These are phyloP conservation scores for Pneumocystis murina DNA, from an alignment of 1,139 yeast species.

Conservation along the genomic window DNA sequence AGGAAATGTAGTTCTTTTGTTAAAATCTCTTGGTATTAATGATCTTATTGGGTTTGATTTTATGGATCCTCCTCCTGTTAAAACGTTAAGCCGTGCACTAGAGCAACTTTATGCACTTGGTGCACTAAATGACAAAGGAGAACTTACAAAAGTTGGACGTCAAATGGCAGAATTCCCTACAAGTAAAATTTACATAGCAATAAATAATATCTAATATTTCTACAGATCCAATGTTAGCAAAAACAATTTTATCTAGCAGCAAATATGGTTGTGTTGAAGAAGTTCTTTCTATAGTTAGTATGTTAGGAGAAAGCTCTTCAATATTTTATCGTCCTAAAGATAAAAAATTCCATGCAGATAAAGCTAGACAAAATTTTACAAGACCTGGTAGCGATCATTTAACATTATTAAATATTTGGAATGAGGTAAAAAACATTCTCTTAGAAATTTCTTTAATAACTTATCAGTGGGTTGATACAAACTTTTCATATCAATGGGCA, in stretches of 20 bases:
- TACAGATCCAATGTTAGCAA: slow-evolving; percentile 77
- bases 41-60: slow-evolving; percentile 75
- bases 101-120: slow-evolving; percentile 75
- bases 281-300: slow-evolving; percentile 55
- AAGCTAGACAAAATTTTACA: slow-evolving; percentile 40
- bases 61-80: slow-evolving; percentile 69
- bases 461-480: slow-evolving; percentile 52
- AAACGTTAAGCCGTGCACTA: slow-evolving; percentile 57
- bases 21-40: slow-evolving; percentile 77
- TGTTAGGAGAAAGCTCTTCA: slow-evolving; percentile 69
- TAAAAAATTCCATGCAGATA: slow-evolving; percentile 49
- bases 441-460: background rate
- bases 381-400: slow-evolving; percentile 64
- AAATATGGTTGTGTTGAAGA: slow-evolving; percentile 47
- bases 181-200: background rate
- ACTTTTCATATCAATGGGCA: slow-evolving; percentile 71
- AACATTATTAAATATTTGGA: slow-evolving; percentile 57
- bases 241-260: slow-evolving; percentile 50
- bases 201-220: background rate
- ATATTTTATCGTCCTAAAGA: slow-evolving; percentile 64
- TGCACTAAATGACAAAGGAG: slow-evolving; percentile 68
- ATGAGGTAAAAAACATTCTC: slow-evolving; percentile 14
- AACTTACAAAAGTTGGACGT: slow-evolving; percentile 62
- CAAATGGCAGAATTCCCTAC: slow-evolving; percentile 80
- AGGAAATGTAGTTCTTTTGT: slow-evolving; percentile 69